phyloP scores from a whole-genome alignment of 2,329 filamentous ascomycete genomes.

The Triangularia verruculosa region DNA sequence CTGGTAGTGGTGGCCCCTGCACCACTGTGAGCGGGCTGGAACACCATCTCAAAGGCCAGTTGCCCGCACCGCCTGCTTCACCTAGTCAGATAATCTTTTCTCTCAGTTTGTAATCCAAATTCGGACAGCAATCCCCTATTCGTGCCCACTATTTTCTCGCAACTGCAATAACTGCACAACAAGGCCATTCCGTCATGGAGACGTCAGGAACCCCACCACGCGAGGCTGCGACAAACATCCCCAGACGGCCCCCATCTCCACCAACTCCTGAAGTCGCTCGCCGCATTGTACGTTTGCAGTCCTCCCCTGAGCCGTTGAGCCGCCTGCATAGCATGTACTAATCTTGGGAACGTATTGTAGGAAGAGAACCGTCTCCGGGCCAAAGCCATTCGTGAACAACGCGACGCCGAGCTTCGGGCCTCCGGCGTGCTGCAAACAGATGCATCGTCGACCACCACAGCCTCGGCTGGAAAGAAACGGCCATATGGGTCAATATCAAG shows the following conservation, averaged over 20 bases:
- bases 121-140: background rate
- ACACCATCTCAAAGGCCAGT: background rate
- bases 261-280: constrained; percentile 54
- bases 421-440: constrained; percentile 35
- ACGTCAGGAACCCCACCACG: constrained; percentile 46
- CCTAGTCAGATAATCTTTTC: too few relatives aligned
- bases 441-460: constrained; percentile 63
- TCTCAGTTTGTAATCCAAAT: background rate
- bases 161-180: background rate
- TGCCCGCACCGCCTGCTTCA: too few relatives aligned
- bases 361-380: constrained; percentile 86
- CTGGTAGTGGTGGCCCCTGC: background rate
- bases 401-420: constrained; percentile 59
- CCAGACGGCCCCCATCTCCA: constrained; percentile 40
- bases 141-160: background rate
- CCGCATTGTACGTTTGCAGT: constrained; percentile 47
- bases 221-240: constrained; percentile 20
- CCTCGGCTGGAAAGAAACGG: constrained; percentile 64
- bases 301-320: background rate
- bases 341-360: constrained; percentile 43
- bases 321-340: background rate
- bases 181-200: constrained; percentile 39
- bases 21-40: background rate
- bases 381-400: constrained; percentile 77
- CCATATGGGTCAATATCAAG: constrained; percentile 62